Evolutionary conservation across 2,329 filamentous ascomycete species (phyloP).

Genomic region (Aspergillus sp.): DNA sequence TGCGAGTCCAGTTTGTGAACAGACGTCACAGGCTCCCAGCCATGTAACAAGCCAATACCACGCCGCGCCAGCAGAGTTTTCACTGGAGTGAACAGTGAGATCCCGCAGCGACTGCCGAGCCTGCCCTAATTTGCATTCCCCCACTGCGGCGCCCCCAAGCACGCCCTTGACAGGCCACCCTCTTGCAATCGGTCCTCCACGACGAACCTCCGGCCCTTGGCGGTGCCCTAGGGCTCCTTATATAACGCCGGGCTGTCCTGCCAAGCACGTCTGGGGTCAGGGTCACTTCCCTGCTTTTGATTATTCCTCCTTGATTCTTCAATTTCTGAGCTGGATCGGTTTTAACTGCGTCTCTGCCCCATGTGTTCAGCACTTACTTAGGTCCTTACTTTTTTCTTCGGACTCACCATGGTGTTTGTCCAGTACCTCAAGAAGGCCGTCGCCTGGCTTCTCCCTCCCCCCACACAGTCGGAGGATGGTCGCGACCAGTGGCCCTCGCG

Average conservation of each 20-base stretch:
- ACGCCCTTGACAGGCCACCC: not conserved
- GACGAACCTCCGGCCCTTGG: not conserved
- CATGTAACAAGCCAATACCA: too few relatives aligned
- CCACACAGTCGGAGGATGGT: constrained; percentile 40
- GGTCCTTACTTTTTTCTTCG: not conserved
- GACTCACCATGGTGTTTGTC: constrained; percentile 9
- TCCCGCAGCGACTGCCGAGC: not conserved
- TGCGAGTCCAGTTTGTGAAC: too few relatives aligned
- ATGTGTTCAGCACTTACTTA: not conserved
- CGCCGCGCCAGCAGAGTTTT: not conserved
- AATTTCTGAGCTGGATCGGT: too few relatives aligned
- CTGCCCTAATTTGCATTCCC: not conserved
- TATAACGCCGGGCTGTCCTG: not conserved
- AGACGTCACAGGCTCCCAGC: too few relatives aligned
- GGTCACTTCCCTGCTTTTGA: not conserved
- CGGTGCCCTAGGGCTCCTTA: not conserved
- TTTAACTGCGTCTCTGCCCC: too few relatives aligned
- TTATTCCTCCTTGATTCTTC: too few relatives aligned
- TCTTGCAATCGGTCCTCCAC: not conserved
- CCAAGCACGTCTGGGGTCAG: not conserved
- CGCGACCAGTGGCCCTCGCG: constrained; percentile 58
- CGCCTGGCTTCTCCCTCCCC: constrained; percentile 34
- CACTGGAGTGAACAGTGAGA: not conserved
- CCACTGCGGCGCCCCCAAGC: not conserved
- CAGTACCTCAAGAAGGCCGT: constrained; percentile 22